These are phyloP conservation scores for Creolimax fragrantissima DNA, from an alignment of 78 protist genomes.

Conservation along the genomic window DNA sequence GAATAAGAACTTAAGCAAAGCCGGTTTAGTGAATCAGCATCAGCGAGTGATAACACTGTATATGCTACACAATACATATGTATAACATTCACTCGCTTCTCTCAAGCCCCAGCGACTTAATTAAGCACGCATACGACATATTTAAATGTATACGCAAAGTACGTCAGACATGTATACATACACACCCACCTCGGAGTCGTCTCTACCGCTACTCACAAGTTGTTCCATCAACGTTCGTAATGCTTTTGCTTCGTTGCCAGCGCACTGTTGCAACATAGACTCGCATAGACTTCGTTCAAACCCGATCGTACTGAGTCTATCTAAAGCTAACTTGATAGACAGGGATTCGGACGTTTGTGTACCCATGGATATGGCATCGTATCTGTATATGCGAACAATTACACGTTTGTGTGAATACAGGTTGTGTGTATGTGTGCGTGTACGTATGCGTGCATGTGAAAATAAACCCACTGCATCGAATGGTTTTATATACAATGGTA, in stretches of 20 bases:
- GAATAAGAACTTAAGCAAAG: too few species aligned
- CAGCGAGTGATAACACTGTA: too few species aligned
- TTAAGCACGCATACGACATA: too few species aligned
- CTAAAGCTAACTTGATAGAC: neutral
- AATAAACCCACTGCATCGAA: too few species aligned
- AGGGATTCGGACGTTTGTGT: neutral
- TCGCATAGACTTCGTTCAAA: neutral
- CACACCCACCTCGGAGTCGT: neutral
- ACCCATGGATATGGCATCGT: neutral
- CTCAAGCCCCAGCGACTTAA: too few species aligned
- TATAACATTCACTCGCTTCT: too few species aligned
- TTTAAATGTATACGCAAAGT: neutral
- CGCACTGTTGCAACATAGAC: neutral
- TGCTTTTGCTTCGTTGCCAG: neutral
- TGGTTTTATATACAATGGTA: too few species aligned
- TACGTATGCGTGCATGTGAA: too few species aligned
- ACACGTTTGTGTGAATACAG: too few species aligned
- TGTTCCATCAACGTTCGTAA: neutral
- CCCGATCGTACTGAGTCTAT: neutral
- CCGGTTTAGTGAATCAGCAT: too few species aligned
- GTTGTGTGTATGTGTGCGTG: too few species aligned
- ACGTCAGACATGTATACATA: neutral
- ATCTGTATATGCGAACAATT: neutral
- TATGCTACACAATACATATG: too few species aligned
- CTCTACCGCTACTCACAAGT: neutral